Percentiles rank a stretch among this genome's conserved stretches.
These are phyloP conservation scores for Casaregolazyma suthepensis DNA, from an alignment of 1,139 yeast species.

Conservation along the genomic window DNA sequence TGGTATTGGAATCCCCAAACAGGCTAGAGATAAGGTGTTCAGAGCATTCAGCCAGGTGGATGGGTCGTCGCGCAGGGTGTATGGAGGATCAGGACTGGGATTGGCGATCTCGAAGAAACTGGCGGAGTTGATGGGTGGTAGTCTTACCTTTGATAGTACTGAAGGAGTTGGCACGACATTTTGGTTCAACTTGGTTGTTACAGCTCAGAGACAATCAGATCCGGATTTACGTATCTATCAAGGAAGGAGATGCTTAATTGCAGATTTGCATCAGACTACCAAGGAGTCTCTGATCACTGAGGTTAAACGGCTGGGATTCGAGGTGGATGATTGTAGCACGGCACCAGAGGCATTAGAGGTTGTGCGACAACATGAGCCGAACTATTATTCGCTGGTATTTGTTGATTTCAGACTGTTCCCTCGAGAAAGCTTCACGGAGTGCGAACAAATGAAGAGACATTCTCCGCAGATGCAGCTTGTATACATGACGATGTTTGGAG, in stretches of 20 bases:
- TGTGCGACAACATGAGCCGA: conserved; percentile 15
- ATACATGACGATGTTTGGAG: conserved; percentile 23
- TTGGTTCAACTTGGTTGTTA: conserved; percentile 26
- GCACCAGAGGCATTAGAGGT: conserved; percentile 16
- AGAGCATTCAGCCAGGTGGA: conserved; percentile 87
- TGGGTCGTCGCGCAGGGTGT: conserved; percentile 7
- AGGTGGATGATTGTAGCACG: conserved; percentile 15
- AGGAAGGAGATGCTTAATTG: conserved; percentile 33
- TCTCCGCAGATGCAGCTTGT: conserved; percentile 27
- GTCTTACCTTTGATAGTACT: conserved; percentile 60
- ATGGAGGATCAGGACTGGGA: conserved; percentile 85
- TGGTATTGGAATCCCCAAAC: conserved; percentile 69
- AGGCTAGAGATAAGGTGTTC: conserved; percentile 59
- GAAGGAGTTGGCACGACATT: conserved; percentile 80
- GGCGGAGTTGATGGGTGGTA: conserved; percentile 81
- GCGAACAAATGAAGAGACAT: conserved; percentile 25
- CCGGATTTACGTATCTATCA: conserved; percentile 23
- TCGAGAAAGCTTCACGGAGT: conserved; percentile 17
- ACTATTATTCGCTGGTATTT: conserved; percentile 23
- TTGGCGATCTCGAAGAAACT: conserved; percentile 79
- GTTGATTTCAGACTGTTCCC: conserved; percentile 24
- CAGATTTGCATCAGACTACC: conserved; percentile 35
- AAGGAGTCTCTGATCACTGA: conserved; percentile 32
- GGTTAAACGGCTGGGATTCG: conserved; percentile 14
- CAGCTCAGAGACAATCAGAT: conserved; percentile 14